phyloP scores from a whole-genome alignment of 164 flowering plant species.

The Amborella trichopoda region DNA sequence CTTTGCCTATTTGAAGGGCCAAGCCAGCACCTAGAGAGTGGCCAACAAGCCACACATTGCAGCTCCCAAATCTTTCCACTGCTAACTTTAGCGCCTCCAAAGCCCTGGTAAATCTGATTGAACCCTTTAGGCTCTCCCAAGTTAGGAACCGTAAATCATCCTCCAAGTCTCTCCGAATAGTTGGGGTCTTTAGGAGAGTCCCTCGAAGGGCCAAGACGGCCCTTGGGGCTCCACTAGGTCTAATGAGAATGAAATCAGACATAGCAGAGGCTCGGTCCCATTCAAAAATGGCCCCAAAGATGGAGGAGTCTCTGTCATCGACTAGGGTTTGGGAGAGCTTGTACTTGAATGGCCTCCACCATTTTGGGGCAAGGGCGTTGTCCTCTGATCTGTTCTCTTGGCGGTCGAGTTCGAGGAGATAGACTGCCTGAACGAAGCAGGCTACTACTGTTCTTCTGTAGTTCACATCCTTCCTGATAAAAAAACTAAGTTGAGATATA shows the following conservation, averaged over 20 bases:
- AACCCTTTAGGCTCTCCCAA: constrained; percentile 89
- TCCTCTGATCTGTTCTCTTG: constrained; percentile 63
- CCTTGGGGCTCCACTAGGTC: constrained; percentile 89
- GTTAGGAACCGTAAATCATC: constrained; percentile 94
- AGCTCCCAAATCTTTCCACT: constrained; percentile 40
- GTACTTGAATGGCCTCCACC: constrained; percentile 95
- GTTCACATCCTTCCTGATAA: constrained; percentile 71
- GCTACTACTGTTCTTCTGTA: constrained; percentile 84
- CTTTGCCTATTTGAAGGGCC: constrained; percentile 88
- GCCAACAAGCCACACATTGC: constrained; percentile 75
- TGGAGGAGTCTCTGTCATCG: constrained; percentile 85
- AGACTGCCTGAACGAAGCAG: constrained; percentile 88
- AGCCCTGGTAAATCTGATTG: constrained; percentile 53
- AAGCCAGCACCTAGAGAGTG: constrained; percentile 96
- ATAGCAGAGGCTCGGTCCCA: constrained; percentile 86
- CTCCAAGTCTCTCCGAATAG: constrained; percentile 75
- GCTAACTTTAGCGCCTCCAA: constrained; percentile 44
- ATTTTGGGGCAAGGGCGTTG: constrained; percentile 80
- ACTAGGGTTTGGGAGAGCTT: constrained; percentile 42
- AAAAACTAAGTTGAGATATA: background rate
- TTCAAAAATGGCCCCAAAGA: constrained; percentile 81
- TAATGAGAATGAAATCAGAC: constrained; percentile 53
- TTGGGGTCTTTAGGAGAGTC: constrained; percentile 61
- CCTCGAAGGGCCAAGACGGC: constrained; percentile 88
- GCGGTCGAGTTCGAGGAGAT: constrained; percentile 82